phyloP scores from a whole-genome alignment of 2,329 filamentous ascomycete species.

The Neopestalotiopsis rosae region DNA sequence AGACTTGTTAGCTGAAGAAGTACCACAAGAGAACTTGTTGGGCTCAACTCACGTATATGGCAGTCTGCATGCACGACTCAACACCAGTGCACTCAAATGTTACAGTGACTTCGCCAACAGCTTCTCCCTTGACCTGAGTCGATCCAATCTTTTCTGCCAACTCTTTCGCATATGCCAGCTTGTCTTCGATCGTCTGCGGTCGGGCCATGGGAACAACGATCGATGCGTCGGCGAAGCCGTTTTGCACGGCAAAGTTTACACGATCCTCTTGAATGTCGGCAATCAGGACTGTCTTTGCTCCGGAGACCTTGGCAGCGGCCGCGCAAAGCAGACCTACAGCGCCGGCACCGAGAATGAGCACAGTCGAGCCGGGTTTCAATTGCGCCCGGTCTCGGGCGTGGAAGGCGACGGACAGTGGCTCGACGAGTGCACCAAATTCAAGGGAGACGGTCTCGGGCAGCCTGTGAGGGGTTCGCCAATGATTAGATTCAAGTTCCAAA shows the following conservation, averaged over 20 bases:
- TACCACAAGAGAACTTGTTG: not conserved
- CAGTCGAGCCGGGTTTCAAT: constrained; percentile 44
- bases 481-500: not conserved
- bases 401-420: constrained; percentile 65
- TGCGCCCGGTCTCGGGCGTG: constrained; percentile 57
- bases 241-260: constrained; percentile 60
- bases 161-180: constrained; percentile 55
- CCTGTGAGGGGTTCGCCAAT: constrained; percentile 30
- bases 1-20: constrained; percentile 10
- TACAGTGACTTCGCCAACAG: constrained; percentile 67
- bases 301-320: constrained; percentile 58
- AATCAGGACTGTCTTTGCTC: constrained; percentile 52
- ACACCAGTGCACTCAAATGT: constrained; percentile 84
- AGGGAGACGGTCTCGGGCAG: constrained; percentile 54
- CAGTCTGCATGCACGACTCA: constrained; percentile 75
- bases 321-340: constrained; percentile 65
- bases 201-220: constrained; percentile 55
- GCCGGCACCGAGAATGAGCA: constrained; percentile 65
- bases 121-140: constrained; percentile 34
- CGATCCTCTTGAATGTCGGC: constrained; percentile 63
- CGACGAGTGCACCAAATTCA: constrained; percentile 61
- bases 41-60: constrained; percentile 65
- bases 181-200: constrained; percentile 56
- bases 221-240: constrained; percentile 60
- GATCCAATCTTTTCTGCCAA: constrained; percentile 51